A percentile compares a stretch with the other conserved stretches of the same genome.
Conservation (phyloP, 2,329 filamentous ascomycete genomes). For the Alternaria sp. region DNA sequence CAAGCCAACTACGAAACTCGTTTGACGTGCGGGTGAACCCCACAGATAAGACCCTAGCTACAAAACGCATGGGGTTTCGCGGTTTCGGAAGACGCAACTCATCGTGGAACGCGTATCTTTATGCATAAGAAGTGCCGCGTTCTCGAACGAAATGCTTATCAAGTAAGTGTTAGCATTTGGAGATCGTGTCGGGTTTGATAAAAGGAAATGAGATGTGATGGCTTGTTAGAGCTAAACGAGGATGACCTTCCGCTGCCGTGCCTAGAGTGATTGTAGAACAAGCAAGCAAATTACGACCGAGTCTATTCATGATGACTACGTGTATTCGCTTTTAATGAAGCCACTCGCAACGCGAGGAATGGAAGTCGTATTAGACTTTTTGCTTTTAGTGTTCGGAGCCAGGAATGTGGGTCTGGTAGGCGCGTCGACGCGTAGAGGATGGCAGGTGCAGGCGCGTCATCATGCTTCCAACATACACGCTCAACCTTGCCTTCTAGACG, state of each 20-base stretch:
- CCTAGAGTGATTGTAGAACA: not conserved
- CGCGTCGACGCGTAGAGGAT: not conserved
- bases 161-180: not conserved
- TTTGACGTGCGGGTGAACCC: conserved; percentile 2
- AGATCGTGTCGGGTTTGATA: not conserved
- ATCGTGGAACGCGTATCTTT: not conserved
- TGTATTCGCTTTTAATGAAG: not conserved
- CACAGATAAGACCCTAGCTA: not conserved
- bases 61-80: conserved; percentile 9
- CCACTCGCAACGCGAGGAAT: not conserved
- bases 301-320: not conserved
- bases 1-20: not conserved
- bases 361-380: not conserved
- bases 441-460: not conserved
- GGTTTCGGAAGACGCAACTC: conserved; percentile 6
- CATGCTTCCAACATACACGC: not conserved
- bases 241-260: not conserved
- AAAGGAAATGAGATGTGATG: not conserved
- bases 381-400: not conserved
- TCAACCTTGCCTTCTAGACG: not conserved
- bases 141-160: not conserved
- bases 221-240: not conserved
- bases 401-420: not conserved
- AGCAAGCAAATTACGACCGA: not conserved
- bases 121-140: not conserved